Evolutionary conservation across 2,329 filamentous ascomycete genomes (phyloP).

Genomic region (Penicillium polonicum): DNA sequence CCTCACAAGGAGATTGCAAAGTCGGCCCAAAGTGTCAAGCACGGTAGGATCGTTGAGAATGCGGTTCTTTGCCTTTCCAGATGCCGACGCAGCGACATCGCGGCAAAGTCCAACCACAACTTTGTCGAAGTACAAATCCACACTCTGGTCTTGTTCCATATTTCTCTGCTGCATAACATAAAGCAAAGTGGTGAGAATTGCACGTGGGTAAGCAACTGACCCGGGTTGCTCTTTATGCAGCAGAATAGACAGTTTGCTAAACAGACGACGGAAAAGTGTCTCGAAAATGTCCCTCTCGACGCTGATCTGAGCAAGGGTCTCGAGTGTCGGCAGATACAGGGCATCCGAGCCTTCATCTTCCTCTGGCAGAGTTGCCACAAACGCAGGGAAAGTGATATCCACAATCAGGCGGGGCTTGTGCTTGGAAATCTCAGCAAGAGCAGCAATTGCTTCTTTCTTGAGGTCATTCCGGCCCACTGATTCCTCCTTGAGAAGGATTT

Average conservation of each 20-base stretch:
- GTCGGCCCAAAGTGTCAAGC: conserved; percentile 60
- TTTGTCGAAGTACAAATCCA: conserved; percentile 51
- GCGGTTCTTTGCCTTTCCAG: conserved; percentile 34
- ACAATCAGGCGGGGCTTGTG: conserved; percentile 62
- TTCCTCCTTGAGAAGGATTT: conserved; percentile 61
- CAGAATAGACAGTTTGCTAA: conserved; percentile 61
- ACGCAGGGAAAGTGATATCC: conserved; percentile 64
- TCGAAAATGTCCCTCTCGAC: conserved; percentile 63
- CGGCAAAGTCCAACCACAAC: conserved; percentile 49
- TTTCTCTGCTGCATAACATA: conserved; percentile 59
- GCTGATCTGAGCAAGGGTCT: conserved; percentile 64
- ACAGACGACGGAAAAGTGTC: conserved; percentile 60
- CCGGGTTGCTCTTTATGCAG: conserved; percentile 50
- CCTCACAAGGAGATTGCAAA: conserved; percentile 60
- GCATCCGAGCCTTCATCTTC: conserved; percentile 48
- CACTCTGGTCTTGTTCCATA: conserved; percentile 42
- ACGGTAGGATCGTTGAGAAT: conserved; percentile 52
- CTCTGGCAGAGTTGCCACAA: conserved; percentile 64
- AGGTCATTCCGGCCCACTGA: conserved; percentile 57
- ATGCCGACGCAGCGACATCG: conserved; percentile 39
- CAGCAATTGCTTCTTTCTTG: conserved; percentile 57
- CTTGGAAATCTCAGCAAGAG: conserved; percentile 61
- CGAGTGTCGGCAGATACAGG: conserved; percentile 57
- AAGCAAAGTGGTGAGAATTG: conserved; percentile 60
- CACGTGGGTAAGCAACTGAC: conserved; percentile 55